Percentiles rank a stretch among this genome's conserved stretches.
These are phyloP conservation scores for Cyphellophora attinorum DNA, from an alignment of 2,329 filamentous ascomycete genomes.

Conservation along the genomic window DNA sequence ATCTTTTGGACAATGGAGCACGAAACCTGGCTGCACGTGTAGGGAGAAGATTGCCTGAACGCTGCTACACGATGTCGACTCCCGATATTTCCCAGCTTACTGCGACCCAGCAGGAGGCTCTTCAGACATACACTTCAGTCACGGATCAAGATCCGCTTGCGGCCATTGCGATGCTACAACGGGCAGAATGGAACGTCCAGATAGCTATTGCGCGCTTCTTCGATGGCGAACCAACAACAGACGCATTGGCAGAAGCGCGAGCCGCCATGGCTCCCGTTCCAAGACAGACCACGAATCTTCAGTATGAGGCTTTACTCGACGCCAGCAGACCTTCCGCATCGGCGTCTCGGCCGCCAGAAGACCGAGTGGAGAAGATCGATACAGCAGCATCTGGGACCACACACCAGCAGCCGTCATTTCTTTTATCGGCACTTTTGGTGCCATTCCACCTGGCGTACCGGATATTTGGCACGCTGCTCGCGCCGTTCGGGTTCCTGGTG, in stretches of 20 bases:
- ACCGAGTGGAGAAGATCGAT: constrained; percentile 51
- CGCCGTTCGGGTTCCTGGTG: constrained; percentile 73
- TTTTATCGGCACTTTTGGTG: constrained; percentile 68
- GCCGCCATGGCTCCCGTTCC: constrained; percentile 51
- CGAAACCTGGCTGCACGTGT: too few species aligned
- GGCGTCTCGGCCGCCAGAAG: constrained; percentile 9
- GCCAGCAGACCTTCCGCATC: constrained; percentile 22
- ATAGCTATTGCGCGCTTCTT: constrained; percentile 97
- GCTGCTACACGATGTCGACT: constrained; percentile 41
- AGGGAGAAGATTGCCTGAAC: too few species aligned
- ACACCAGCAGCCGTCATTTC: constrained; percentile 60
- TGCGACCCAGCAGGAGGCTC: constrained; percentile 66
- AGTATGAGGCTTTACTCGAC: constrained; percentile 46
- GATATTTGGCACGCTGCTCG: constrained; percentile 57
- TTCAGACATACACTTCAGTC: constrained; percentile 81
- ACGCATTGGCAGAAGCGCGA: constrained; percentile 68
- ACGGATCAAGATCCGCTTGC: constrained; percentile 72
- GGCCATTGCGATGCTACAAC: constrained; percentile 67
- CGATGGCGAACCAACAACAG: constrained; percentile 73
- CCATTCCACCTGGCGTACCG: constrained; percentile 73
- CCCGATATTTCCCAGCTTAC: constrained; percentile 58
- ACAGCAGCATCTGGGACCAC: constrained; percentile 60
- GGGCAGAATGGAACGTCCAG: constrained; percentile 97
- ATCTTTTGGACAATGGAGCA: too few species aligned
- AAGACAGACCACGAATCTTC: constrained; percentile 64